Percentiles rank a stretch among this genome's conserved stretches.
phyloP scores from a whole-genome alignment of 805 yeast species.

The Saccharomycopsis amapae region DNA sequence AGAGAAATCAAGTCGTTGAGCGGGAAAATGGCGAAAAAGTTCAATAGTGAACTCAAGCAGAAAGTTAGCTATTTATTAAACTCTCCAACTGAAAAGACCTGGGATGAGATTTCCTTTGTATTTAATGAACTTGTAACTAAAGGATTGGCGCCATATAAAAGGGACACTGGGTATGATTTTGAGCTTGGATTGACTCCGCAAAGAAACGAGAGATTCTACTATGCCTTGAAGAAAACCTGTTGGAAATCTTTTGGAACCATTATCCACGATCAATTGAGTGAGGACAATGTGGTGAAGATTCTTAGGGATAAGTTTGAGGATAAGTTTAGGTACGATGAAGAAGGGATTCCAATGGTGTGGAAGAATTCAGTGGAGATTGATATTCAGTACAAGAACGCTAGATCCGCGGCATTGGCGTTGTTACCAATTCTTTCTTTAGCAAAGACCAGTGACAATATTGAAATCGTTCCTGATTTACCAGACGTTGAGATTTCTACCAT shows the following conservation, averaged over 20 bases:
- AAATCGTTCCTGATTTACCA: conserved; percentile 53
- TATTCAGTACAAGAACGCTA: conserved; percentile 51
- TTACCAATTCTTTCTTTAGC: conserved; percentile 59
- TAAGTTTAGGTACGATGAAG: conserved; percentile 71
- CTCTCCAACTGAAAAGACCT: conserved; percentile 44
- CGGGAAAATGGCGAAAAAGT: conserved; percentile 38
- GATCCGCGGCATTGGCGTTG: conserved; percentile 45
- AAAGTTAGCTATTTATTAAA: conserved; percentile 41
- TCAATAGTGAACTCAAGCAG: conserved; percentile 42
- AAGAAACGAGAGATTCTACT: conserved; percentile 35
- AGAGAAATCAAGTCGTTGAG: conserved; percentile 39
- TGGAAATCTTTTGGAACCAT: conserved; percentile 61
- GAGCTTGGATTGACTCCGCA: conserved; percentile 49
- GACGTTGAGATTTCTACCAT: conserved; percentile 29
- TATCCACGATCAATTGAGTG: conserved; percentile 54
- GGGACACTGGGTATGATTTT: conserved; percentile 41
- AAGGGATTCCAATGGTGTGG: conserved; percentile 80
- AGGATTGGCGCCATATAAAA: conserved; percentile 28
- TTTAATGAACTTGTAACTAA: conserved; percentile 34
- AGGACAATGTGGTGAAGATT: conserved; percentile 57
- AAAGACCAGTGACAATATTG: conserved; percentile 42
- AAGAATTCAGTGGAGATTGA: conserved; percentile 69
- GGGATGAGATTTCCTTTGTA: conserved; percentile 50
- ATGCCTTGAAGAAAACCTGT: conserved; percentile 43
- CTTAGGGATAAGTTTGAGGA: conserved; percentile 79